Percentiles rank a stretch among this genome's conserved stretches.
Conservation (phyloP, 73 alveolate genomes). For the Paramecium sexaurelia region DNA sequence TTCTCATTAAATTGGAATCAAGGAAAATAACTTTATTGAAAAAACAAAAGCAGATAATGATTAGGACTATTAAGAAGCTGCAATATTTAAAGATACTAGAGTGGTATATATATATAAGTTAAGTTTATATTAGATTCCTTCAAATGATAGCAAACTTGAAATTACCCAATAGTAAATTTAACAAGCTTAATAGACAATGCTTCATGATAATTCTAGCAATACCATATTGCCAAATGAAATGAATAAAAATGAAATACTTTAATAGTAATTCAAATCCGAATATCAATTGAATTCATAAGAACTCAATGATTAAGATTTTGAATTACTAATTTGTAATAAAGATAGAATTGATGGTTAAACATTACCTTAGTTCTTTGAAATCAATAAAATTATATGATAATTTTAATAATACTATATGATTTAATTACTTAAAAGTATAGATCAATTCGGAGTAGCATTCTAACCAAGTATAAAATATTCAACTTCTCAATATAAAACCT, state of each 20-base stretch:
- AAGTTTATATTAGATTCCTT: background rate
- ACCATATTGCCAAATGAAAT: background rate
- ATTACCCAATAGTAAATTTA: background rate
- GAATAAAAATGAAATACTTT: background rate
- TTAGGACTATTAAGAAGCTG: background rate
- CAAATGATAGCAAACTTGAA: background rate
- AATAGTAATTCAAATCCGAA: background rate
- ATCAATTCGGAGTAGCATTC: conserved; percentile 46
- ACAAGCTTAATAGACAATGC: background rate
- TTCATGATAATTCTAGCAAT: background rate
- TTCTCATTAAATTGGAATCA: background rate
- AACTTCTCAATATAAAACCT: background rate
- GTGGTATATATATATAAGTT: background rate
- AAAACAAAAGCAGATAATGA: background rate
- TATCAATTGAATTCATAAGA: background rate
- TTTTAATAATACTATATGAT: background rate
- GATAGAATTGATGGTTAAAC: background rate
- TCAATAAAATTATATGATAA: background rate
- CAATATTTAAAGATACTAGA: background rate
- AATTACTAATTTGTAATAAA: background rate
- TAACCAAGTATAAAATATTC: conserved; percentile 19
- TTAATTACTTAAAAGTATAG: background rate
- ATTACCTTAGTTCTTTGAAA: background rate
- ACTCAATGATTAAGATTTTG: background rate
- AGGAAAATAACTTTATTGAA: background rate